Conservation (phyloP, 306 rosid species). For the Fragaria vesca region DNA sequence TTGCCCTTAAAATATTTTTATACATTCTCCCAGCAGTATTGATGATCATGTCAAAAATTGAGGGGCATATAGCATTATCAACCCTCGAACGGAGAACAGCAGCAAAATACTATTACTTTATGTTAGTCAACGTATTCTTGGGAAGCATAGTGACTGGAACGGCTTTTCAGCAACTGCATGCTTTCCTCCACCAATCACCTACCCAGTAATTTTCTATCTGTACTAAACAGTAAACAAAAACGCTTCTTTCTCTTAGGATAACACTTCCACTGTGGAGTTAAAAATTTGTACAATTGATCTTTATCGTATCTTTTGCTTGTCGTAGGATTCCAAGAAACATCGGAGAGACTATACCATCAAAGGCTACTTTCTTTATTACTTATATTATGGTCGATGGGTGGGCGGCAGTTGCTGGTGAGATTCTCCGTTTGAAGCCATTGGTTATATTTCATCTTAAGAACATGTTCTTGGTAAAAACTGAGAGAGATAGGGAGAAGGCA, state of each 20-base stretch:
- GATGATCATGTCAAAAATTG: slow-evolving; percentile 92
- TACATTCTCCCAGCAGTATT: slow-evolving; percentile 87
- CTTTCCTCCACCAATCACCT: slow-evolving; percentile 93
- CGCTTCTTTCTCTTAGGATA: background rate
- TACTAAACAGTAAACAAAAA: background rate
- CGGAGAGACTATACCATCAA: slow-evolving; percentile 94
- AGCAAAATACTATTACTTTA: slow-evolving; percentile 85
- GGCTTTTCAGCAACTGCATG: slow-evolving; percentile 83
- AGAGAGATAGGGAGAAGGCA: slow-evolving; percentile 86
- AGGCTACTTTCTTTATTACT: slow-evolving; percentile 97
- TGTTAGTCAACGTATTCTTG: slow-evolving; percentile 94
- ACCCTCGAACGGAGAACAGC: slow-evolving; percentile 73
- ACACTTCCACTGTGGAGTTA: background rate
- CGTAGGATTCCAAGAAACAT: slow-evolving; percentile 89
- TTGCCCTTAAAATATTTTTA: slow-evolving; percentile 91
- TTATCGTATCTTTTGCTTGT: background rate
- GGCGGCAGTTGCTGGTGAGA: slow-evolving; percentile 96
- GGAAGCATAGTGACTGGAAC: slow-evolving; percentile 97
- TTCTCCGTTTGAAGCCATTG: slow-evolving; percentile 88
- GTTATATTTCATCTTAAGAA: slow-evolving; percentile 94
- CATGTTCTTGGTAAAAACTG: slow-evolving; percentile 88
- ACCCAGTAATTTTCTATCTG: slow-evolving; percentile 58
- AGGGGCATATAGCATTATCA: slow-evolving; percentile 85
- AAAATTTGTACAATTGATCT: background rate
- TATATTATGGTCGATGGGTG: slow-evolving; percentile 98